Evolutionary conservation across 2,329 filamentous ascomycete genomes (phyloP).

Genomic region (Corniculantispora saksenae): DNA sequence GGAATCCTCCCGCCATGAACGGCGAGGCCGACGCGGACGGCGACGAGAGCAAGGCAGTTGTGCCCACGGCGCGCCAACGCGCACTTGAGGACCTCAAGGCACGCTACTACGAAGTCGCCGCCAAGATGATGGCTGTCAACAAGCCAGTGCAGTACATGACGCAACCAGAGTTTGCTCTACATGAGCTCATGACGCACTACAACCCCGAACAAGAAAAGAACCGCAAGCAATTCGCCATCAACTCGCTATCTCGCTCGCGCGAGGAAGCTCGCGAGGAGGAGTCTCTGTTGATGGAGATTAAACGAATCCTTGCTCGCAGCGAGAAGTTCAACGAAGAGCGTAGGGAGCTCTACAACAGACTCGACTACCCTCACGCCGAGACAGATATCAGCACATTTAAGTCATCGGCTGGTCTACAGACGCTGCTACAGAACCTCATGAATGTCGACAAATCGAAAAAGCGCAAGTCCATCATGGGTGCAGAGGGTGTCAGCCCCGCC

Average conservation of each 20-base stretch:
- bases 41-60: slow-evolving; percentile 54
- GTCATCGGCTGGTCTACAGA: slow-evolving; percentile 75
- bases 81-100: slow-evolving; percentile 89
- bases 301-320: slow-evolving; percentile 84
- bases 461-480: slow-evolving; percentile 68
- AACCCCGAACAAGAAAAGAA: slow-evolving; percentile 75
- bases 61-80: slow-evolving; percentile 56
- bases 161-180: slow-evolving; percentile 75
- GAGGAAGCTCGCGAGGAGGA: slow-evolving; percentile 94
- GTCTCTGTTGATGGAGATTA: slow-evolving; percentile 83
- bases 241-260: slow-evolving; percentile 74
- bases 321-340: slow-evolving; percentile 86
- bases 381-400: slow-evolving; percentile 77
- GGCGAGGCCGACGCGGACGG: slow-evolving; percentile 47
- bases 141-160: slow-evolving; percentile 87
- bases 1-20: slow-evolving; percentile 48
- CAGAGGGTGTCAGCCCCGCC: slow-evolving; percentile 54
- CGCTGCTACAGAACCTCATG: slow-evolving; percentile 79
- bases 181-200: slow-evolving; percentile 86
- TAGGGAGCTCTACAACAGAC: slow-evolving; percentile 79
- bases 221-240: slow-evolving; percentile 82
- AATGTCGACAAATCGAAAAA: slow-evolving; percentile 87
- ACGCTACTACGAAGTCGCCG: slow-evolving; percentile 84
- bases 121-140: slow-evolving; percentile 77
- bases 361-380: slow-evolving; percentile 75